Base-by-base conservation (phyloP, 2,329 filamentous ascomycete genomes). In the Colletotrichum sp. region DNA sequence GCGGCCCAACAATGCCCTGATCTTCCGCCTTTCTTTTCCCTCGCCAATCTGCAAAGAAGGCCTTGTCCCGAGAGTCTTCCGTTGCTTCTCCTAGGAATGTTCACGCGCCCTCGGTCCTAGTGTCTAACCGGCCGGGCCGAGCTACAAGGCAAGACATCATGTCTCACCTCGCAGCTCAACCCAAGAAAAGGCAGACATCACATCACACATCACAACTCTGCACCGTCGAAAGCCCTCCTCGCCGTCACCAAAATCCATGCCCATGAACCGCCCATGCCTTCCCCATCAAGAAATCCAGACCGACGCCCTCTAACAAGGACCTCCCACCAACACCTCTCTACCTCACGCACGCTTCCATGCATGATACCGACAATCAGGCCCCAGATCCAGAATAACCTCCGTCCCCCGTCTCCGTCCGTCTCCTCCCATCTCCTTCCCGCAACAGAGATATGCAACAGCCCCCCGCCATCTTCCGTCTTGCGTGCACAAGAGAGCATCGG, bases 341-440 rank as follows among this genome's bases (percentile, higher is more conserved):
- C n/a, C 60, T 66, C 67, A 60, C 34, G 67, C 61, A 67, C 66
- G 36, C 43, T 34, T 55, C 66, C 67, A 71, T 71, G 67, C 58
- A 71, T 16, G n/a, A 28, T 61, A 75, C 68, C 72, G 72, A 72
- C 68, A 75, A 75, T 75, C 72, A 75, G 61, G 68, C 36, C 67
- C 58, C 72, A 55, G 52, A 75, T 72, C 61, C 52, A 75, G 72
- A 67, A 75, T 61, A 61, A 67, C 69, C 57, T 75, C 72, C 72
- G 72, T 72, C 67, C 72, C 67, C 36, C 67, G 60, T 34, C 61
- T 48, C 36, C 67, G 60, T 34, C 61, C 32, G 67, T 66, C 66
- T 43, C 66, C 66, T 58, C 58, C 64, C 64, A 34, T 60, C 64
- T 18, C 38, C 18, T n/a, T 48, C 38, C 38, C 38, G 38, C 38